Conservation (phyloP, 2,329 filamentous ascomycete species). For the Fusarium robinianum region DNA sequence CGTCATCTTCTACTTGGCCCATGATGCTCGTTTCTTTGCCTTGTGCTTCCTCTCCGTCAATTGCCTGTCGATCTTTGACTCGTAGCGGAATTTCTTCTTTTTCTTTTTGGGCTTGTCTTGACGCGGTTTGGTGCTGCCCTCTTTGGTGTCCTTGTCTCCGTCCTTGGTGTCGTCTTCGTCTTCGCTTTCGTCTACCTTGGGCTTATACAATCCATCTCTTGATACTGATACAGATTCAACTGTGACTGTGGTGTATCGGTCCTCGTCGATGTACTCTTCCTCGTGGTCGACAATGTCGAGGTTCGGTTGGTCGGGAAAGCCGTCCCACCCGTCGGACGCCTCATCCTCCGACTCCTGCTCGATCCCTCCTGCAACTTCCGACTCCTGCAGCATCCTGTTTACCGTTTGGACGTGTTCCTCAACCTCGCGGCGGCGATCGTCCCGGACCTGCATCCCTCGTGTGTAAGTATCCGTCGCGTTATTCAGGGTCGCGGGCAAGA, state of each 20-base stretch:
- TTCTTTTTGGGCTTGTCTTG: conserved; percentile 68
- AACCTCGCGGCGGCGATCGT: conserved; percentile 80
- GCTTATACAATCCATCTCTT: conserved; percentile 70
- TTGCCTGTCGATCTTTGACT: conserved; percentile 83
- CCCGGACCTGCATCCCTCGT: conserved; percentile 67
- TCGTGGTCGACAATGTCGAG: conserved; percentile 71
- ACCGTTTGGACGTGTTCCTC: conserved; percentile 81
- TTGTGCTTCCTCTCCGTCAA: conserved; percentile 72
- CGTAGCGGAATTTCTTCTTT: conserved; percentile 92
- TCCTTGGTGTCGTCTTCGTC: conserved; percentile 42
- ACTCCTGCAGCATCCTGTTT: conserved; percentile 68
- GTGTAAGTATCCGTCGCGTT: conserved; percentile 19
- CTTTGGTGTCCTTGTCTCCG: conserved; percentile 34
- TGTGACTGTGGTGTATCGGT: conserved; percentile 92
- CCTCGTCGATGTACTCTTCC: conserved; percentile 95
- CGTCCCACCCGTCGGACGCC: conserved; percentile 64
- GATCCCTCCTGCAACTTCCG: conserved; percentile 50
- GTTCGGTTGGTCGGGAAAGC: conserved; percentile 59
- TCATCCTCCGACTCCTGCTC: conserved; percentile 49
- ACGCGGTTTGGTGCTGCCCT: conserved; percentile 34
- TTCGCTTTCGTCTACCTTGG: conserved; percentile 46
- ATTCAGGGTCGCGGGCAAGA: background rate
- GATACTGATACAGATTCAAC: conserved; percentile 86
- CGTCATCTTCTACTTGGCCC: too few relatives aligned
- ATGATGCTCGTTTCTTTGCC: too few relatives aligned